Evolutionary conservation across 2,329 filamentous ascomycete species (phyloP), one percentile per base, ranked within the genome.

Genomic region (Colletotrichum somersetense): DNA sequence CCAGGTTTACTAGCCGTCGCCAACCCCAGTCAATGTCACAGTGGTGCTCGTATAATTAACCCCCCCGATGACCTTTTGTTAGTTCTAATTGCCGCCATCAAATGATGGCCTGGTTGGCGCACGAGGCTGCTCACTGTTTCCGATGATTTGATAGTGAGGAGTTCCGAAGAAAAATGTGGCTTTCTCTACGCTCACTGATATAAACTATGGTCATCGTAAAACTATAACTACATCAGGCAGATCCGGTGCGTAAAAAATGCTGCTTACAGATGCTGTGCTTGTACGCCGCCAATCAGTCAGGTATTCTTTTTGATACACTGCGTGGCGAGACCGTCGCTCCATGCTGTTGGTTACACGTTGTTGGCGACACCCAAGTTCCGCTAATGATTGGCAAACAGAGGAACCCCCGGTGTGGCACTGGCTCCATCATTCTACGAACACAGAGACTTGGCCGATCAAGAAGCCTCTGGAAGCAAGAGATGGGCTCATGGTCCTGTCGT

Each of bases 41-140:
- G n/a, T 40, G 30, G 48, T n/a, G 38, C 38, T 44, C 12, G 53
- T 38, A 38, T 38, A 5, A 38, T 40, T 20, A 10, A 30, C 4
- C 30, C 30, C 33, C 33, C 38, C 1, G 35, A 57, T 52, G 11
- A 42, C 52, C n/a, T 63, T 42, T 52, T 40, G 52, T 62, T 57
- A 50, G 12, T n/a, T 52, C 7, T 7, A 50, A 12, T 46, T 44
- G 18, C 57, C 56, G 56, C 48, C 26, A 23, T 38, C 23, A 33
- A 57, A 35, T 12, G 64, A 35, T 35, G 38, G 55, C 35, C 46
- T 20, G n/a, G 16, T 61, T 18, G 14, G 46, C n/a, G 53, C 11
- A 57, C 20, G 20, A 55, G 46, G 20, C 61, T 70, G 20, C 40
- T 44, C 18, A 48, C 30, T n/a, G 30, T 55, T 70, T 55, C 55